phyloP scores from a whole-genome alignment of 2,329 filamentous ascomycete species.

The Pseudogymnoascus sp. region DNA sequence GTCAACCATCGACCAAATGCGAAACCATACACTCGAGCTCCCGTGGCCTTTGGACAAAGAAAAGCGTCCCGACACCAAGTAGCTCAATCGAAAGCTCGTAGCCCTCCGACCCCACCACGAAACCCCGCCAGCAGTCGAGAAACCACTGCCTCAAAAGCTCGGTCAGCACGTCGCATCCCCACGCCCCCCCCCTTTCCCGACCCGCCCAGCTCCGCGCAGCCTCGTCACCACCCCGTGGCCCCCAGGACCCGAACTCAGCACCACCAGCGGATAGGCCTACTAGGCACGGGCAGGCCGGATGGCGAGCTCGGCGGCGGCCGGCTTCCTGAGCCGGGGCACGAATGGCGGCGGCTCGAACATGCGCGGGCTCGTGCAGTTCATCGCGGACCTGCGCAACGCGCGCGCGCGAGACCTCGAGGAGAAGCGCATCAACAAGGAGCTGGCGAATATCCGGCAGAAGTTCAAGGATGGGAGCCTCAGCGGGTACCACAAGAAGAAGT shows the following conservation, averaged over 20 bases:
- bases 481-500: conserved; percentile 99
- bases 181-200: neutral
- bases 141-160: neutral
- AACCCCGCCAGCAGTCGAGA: neutral
- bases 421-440: conserved; percentile 98
- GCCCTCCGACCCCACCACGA: neutral
- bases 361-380: conserved; percentile 92
- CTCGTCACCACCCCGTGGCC: neutral
- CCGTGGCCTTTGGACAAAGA: neutral
- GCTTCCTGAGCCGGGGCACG: conserved; percentile 60
- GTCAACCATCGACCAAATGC: conserved; percentile 5
- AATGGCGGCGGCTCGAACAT: conserved; percentile 57
- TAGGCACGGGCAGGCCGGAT: conserved; percentile 16
- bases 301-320: conserved; percentile 33
- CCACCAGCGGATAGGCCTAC: neutral
- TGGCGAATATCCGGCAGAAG: conserved; percentile 75
- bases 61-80: neutral
- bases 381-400: conserved; percentile 91
- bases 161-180: neutral
- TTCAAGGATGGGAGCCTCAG: conserved; percentile 70
- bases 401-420: conserved; percentile 92
- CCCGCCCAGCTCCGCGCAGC: neutral
- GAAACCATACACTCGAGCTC: neutral
- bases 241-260: neutral
- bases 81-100: neutral